These are phyloP conservation scores for Uronychia setigera DNA, from an alignment of 73 alveolate genomes.

Conservation along the genomic window DNA sequence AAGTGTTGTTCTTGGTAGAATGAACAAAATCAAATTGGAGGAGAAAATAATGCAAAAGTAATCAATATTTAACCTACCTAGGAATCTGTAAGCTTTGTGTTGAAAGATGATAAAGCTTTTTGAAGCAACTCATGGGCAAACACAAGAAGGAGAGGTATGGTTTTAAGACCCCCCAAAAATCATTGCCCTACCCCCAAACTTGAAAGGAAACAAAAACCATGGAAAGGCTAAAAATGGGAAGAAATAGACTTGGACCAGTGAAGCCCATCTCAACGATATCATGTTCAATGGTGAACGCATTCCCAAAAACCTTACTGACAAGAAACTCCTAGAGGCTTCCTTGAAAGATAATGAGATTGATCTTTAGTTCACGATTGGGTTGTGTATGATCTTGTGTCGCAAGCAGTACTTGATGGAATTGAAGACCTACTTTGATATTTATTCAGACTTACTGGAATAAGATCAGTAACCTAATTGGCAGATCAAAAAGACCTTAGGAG, in stretches of 20 bases:
- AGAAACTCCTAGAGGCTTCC: neutral
- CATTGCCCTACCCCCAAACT: neutral
- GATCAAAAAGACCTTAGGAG: neutral
- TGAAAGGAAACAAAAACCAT: neutral
- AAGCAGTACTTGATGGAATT: neutral
- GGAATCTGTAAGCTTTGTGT: neutral
- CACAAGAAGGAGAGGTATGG: neutral
- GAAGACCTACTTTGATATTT: neutral
- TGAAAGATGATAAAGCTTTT: neutral
- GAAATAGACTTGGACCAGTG: neutral
- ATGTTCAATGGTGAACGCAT: neutral
- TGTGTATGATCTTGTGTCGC: neutral
- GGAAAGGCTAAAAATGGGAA: neutral
- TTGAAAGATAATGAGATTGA: neutral
- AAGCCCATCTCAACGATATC: neutral
- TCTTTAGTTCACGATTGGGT: neutral
- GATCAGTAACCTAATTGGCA: neutral
- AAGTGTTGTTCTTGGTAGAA: neutral
- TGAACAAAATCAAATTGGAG: neutral
- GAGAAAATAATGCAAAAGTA: neutral
- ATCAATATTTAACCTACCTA: neutral
- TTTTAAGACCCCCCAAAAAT: neutral
- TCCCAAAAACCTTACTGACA: neutral
- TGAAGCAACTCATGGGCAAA: neutral
- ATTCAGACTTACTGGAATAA: neutral